Evolutionary conservation across 257 asterid species (phyloP), one percentile per base, ranked within the genome.

Genomic region (Solanum habrochaites): DNA sequence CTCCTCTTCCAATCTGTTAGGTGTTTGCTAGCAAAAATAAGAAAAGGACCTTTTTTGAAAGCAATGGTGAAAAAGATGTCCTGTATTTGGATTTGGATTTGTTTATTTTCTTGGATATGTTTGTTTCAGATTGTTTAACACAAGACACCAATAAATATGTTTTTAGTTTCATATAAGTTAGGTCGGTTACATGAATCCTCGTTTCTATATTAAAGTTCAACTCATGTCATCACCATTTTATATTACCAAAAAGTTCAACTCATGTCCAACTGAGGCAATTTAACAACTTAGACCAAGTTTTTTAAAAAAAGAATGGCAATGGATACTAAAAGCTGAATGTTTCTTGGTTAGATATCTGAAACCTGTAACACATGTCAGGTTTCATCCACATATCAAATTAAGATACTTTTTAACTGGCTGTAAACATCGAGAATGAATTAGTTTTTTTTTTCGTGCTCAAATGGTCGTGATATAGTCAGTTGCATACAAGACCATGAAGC

Each of bases 1-100:
- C 90, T 18, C 99, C 99, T 52, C 93, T 94, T 5, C 98, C 99
- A 13, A 94, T 96, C 64, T 93, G 90, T 52, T 95, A 91, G 91
- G 14, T 83, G 32, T 21, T 62, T 35, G 13, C 35, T 13, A 39
- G 45, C 3, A 13, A 32, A 71, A 15, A 7, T n/a, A n/a, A 31
- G 3, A 35, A 35, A 35, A 32, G 39, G 40, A 31, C 75, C 73
- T 69, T 29, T 69, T 15, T 15, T 15, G 71, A 8, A n/a, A 11
- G 35, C 12, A 60, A 25, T 11, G 15, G 71, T n/a, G 16, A 64
- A 64, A 64, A 69, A 14, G 40, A 29, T 69, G 21, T 67, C 23
- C 7, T 27, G 42, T 3, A 31, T 69, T 31, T 67, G 42, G 35
- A 31, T 69, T 69, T 15, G 40, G 23, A n/a, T 31, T 69, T 8